These are phyloP conservation scores for Bacterosira constricta DNA, from an alignment of 108 stramenopile species.

Conservation along the genomic window DNA sequence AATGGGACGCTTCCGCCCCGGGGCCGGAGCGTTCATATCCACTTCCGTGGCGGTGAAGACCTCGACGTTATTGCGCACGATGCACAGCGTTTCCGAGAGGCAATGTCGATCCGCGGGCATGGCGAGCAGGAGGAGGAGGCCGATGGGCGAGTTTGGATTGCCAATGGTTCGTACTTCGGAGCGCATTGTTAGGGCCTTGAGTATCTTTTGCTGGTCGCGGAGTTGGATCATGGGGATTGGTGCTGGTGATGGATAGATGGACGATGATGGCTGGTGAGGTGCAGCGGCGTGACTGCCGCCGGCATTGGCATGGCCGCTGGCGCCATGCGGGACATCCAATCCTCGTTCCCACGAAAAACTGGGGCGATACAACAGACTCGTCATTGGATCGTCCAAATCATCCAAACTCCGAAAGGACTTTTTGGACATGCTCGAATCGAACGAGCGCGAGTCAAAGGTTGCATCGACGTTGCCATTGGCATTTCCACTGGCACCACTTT, in stretches of 20 bases:
- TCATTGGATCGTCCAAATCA: slow-evolving; percentile 30
- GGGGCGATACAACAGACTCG: slow-evolving; percentile 19
- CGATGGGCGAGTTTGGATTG: slow-evolving; percentile 33
- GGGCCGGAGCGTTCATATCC: slow-evolving; percentile 89
- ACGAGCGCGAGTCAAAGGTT: slow-evolving; percentile 17
- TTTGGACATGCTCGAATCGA: slow-evolving; percentile 1
- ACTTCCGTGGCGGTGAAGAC: slow-evolving; percentile 82
- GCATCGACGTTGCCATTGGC: slow-evolving; percentile 5
- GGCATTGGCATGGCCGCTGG: no score
- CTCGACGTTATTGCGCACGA: slow-evolving; percentile 88
- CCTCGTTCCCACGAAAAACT: slow-evolving; percentile 40
- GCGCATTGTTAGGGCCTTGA: slow-evolving; percentile 39
- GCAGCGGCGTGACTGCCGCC: not conserved
- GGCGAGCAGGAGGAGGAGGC: slow-evolving; percentile 62
- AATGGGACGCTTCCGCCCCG: slow-evolving; percentile 86
- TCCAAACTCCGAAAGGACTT: slow-evolving; percentile 27
- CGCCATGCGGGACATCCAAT: slow-evolving; percentile 11
- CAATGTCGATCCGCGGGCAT: slow-evolving; percentile 86
- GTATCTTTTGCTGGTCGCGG: slow-evolving; percentile 36
- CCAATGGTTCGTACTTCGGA: slow-evolving; percentile 48
- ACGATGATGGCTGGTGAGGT: not conserved
- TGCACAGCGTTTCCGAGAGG: slow-evolving; percentile 84
- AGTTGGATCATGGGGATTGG: slow-evolving; percentile 19
- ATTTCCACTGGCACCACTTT: not conserved
- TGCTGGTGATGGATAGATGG: not conserved